These are phyloP conservation scores for Isatis tinctoria DNA, from an alignment of 345 rosid species.

Conservation along the genomic window DNA sequence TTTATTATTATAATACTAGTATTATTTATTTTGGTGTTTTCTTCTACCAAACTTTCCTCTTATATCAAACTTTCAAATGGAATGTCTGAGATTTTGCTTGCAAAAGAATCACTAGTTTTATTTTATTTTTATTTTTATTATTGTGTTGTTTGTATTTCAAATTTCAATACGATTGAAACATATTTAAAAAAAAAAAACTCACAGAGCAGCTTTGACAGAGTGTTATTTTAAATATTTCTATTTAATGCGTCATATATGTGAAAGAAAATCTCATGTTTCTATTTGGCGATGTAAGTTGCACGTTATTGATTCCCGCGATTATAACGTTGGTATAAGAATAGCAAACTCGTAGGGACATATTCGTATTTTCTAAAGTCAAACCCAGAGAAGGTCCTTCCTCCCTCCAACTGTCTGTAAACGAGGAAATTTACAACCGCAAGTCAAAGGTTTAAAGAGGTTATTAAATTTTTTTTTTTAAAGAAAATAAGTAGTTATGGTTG, in stretches of 20 bases:
- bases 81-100: not conserved
- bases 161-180: not conserved
- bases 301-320: not conserved
- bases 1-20: not conserved
- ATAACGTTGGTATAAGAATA: not conserved
- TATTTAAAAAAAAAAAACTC: not conserved
- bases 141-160: not conserved
- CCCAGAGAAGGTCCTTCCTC: not conserved
- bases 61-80: slow-evolving; percentile 34
- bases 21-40: not conserved
- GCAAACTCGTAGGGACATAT: not conserved
- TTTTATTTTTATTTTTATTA: no score
- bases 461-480: no score
- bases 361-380: not conserved
- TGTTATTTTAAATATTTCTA: not conserved
- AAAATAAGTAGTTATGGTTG: slow-evolving; percentile 26
- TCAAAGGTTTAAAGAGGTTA: slow-evolving; percentile 17
- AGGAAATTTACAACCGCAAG: slow-evolving; percentile 31
- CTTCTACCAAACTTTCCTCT: slow-evolving; percentile 35
- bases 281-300: not conserved
- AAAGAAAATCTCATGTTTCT: no score
- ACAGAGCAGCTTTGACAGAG: not conserved
- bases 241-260: no score
- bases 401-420: slow-evolving; percentile 22
- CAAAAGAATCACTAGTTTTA: not conserved